Percentiles rank a stretch among this genome's conserved stretches.
phyloP scores from a whole-genome alignment of 2,329 filamentous ascomycete genomes.

The Paecilomyces fulvus region DNA sequence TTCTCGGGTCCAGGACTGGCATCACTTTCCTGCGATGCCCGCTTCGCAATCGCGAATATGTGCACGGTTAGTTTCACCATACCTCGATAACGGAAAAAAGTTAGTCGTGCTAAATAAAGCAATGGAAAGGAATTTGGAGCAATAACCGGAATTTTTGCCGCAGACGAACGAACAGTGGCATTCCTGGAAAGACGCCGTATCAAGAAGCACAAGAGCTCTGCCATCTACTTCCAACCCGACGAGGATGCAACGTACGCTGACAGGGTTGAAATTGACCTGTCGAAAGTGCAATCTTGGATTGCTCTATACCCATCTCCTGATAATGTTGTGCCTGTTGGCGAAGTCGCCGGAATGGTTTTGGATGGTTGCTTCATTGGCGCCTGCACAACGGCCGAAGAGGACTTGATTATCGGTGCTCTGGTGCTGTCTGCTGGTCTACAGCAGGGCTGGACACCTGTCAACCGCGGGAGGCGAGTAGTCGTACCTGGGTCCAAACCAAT shows the following conservation, averaged over 20 bases:
- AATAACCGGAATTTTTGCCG: slow-evolving; percentile 36
- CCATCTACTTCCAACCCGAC: slow-evolving; percentile 34
- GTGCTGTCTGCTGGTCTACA: slow-evolving; percentile 33
- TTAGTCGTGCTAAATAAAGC: background rate
- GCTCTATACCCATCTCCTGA: slow-evolving; percentile 37
- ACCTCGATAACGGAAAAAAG: background rate
- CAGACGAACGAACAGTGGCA: slow-evolving; percentile 28
- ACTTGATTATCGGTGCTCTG: slow-evolving; percentile 35
- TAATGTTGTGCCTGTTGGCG: slow-evolving; percentile 34
- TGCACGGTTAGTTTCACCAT: slow-evolving; percentile 19
- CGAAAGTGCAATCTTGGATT: slow-evolving; percentile 29
- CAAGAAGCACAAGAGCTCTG: slow-evolving; percentile 22
- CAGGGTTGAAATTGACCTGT: slow-evolving; percentile 30
- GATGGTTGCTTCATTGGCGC: slow-evolving; percentile 42
- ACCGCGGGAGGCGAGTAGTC: slow-evolving; percentile 31
- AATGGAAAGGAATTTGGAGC: slow-evolving; percentile 33
- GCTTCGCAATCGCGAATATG: slow-evolving; percentile 44
- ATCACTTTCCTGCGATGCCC: slow-evolving; percentile 34
- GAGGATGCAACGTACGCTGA: slow-evolving; percentile 31
- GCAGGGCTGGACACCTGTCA: slow-evolving; percentile 19
- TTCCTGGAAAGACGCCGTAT: slow-evolving; percentile 27
- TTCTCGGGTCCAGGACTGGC: slow-evolving; percentile 35
- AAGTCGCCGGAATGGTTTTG: slow-evolving; percentile 22
- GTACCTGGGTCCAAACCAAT: slow-evolving; percentile 36
- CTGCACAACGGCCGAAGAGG: slow-evolving; percentile 41